Base-by-base conservation (phyloP, 2,329 filamentous ascomycete genomes). In the Phaeophleospora eucalypticola region DNA sequence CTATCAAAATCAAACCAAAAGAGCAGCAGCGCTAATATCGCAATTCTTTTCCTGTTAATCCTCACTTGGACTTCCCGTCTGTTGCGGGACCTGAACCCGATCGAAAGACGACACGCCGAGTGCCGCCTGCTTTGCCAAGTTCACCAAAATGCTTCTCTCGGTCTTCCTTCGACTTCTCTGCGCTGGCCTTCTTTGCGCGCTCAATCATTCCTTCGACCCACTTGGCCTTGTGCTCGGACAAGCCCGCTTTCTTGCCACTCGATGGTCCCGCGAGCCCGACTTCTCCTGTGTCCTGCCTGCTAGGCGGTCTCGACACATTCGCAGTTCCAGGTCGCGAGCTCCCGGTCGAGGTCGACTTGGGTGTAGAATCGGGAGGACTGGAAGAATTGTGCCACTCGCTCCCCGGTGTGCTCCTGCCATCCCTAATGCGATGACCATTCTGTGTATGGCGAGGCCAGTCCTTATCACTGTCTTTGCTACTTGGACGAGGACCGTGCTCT, bases 181-280 rank as follows among this genome's bases (percentile, higher is more conserved):
- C 59, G 60, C 83, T 87, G 50, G 82, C 85, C 38, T 82, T 76
- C 49, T 84, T 79, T 34, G 89, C 87, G 62, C 87, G 85, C 61
- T 87, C 84, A 69, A 89, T 84, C 71, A 93, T 85, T 52, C 82
- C 87, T 65, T 90, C 84, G 8, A 93, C 85, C 87, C 87, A 93
- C 33, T 83, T 82, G 48, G 81, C 76, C 61, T 84, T 87, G 67
- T 89, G 83, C 45, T 83, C 81, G 46, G 82, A 68, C 21, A 62
- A 44, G 15, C 51, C 56, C n/a, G 48, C 43, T 34, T 51, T 57
- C 24, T 46, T 50, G n/a, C 46, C 51, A 33, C 52, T 55, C 3
- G 48, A 52, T 2, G 51, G 49, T 1, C 54, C 54, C 14, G 58
- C 46, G 14, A 58, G 46, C 19, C 56, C 56, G 15, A 49, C 24